Base-by-base conservation (phyloP, 2,329 filamentous ascomycete species). In the Biscogniauxia sp. region DNA sequence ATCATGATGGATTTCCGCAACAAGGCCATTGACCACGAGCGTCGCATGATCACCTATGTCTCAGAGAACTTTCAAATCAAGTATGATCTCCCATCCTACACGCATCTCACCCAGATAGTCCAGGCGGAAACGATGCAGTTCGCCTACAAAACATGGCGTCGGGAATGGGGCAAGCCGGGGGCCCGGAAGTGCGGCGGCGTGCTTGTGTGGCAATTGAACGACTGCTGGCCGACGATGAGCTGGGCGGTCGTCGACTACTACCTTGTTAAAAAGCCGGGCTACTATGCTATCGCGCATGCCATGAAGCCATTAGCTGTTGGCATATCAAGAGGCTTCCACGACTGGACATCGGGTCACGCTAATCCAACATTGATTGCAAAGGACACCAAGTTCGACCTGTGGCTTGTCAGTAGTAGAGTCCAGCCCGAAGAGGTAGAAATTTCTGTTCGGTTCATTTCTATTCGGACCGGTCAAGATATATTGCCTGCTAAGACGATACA, bases 1-100 rank as follows among this genome's bases (percentile, higher is more conserved):
- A 84, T 85, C 60, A 88, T 88, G 61, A 80, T 93, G 53, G 90
- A 93, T 69, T 93, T 92, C 70, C 91, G 93, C 76, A 94, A 93
- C 77, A 93, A 93, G 73, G 91, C 91, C 15, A 85, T 89, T 61
- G 86, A 88, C 1, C 89, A 93, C 69, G 89, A 93, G 72, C 82
- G 90, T 41, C 82, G 90, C 49, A 86, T 93, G 61, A 88, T 88
- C 13, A 86, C 88, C 0, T 94, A 94, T 69, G 77, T 93, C 1
- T 84, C 88, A 13, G 91, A 93, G 70, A 94, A 93, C 76, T 86
- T 93, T 69, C 82, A 84, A 2, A 81, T 80, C 45, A 79, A 72
- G 15, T 71, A 66, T 23, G 69, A 76, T 37, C 69, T 75, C n/a
- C 56, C 58, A 1, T 78, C 80, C 54, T 86, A 85, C 67, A 79